Base-by-base conservation (phyloP, 2,329 filamentous ascomycete genomes). In the Chrysosporium keratinophilum region DNA sequence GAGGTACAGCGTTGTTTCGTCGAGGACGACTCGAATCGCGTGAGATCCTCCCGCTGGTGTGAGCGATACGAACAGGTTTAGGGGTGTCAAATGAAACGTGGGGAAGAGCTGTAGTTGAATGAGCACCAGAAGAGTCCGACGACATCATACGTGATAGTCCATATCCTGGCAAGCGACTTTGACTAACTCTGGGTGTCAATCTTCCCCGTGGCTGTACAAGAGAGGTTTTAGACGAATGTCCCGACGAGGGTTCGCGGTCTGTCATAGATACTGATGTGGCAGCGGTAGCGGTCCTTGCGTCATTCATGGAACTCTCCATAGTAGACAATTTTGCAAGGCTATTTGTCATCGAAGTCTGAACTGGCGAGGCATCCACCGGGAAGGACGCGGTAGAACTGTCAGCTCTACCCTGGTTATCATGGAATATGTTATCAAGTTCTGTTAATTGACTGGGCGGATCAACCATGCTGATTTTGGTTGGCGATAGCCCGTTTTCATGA, bases 101-200 rank as follows among this genome's bases (percentile, higher is more conserved):
- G 15, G 68, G 53, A 3, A 65, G 62, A 1, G 64, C 57, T 19
- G 67, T 56, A 17, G 65, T 60, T 50, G 67, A 81, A 71, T 56
- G 73, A 67, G 64, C 75, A 66, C 58, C 67, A 35, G 64, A 67
- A 54, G 68, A 74, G 61, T 67, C 73, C 51, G 63, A 68, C 14
- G 72, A 71, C 11, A 71, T 66, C 31, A 66, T 64, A 48, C 69
- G 68, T 11, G 73, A 70, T 33, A 67, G 60, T n/a, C 62, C 63
- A 59, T 71, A 71, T 12, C 70, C 71, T 6, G 74, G 73, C 23
- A 77, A 61, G 60, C 74, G 71, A 50, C 71, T 72, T 55, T 74
- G 69, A 43, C 67, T 71, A 34, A 74, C 64, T n/a, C 69, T 66
- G 11, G 67, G 61, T 3, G 64, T 62, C 14, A 67, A 57, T 58